A percentile compares a stretch with the other conserved stretches of the same genome.
Conservation (phyloP, 2,329 filamentous ascomycete species). For the Tolypocladium ophioglossoides region DNA sequence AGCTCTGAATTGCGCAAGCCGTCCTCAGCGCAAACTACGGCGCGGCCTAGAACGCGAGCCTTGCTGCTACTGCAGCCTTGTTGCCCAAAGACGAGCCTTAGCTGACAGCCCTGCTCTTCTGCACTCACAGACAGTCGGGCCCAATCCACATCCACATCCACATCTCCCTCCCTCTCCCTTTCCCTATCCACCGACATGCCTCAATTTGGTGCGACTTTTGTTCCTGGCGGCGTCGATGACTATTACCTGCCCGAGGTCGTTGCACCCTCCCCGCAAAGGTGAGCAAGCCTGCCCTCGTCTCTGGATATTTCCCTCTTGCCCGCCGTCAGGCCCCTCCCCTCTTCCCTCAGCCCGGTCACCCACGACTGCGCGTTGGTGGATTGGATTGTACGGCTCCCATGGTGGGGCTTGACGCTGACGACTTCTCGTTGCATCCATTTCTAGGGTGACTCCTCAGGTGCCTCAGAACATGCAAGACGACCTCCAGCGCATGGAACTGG, state of each 20-base stretch:
- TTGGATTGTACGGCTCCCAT: background rate
- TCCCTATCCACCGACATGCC: conserved; percentile 12
- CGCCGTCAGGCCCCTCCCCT: background rate
- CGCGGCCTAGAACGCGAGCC: background rate
- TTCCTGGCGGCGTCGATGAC: conserved; percentile 47
- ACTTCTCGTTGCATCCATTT: conserved; percentile 18
- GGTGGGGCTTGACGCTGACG: conserved; percentile 26
- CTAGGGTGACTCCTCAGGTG: conserved; percentile 87
- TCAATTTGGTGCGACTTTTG: conserved; percentile 44
- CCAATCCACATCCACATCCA: background rate
- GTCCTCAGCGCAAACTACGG: background rate
- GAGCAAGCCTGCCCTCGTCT: conserved; percentile 12
- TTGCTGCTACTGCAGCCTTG: background rate
- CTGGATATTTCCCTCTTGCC: background rate
- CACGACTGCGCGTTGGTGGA: background rate
- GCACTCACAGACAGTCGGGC: conserved; percentile 4
- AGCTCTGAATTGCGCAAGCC: background rate
- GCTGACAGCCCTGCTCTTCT: conserved; percentile 15
- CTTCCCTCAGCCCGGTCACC: background rate
- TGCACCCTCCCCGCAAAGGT: conserved; percentile 48
- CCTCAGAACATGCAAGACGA: conserved; percentile 95
- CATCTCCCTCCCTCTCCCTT: conserved; percentile 6
- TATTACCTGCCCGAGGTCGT: conserved; percentile 52
- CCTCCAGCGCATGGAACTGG: conserved; percentile 80
- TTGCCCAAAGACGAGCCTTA: background rate